Conservation (phyloP, 768 basidiomycete species). For the Leccinum uliginosum region DNA sequence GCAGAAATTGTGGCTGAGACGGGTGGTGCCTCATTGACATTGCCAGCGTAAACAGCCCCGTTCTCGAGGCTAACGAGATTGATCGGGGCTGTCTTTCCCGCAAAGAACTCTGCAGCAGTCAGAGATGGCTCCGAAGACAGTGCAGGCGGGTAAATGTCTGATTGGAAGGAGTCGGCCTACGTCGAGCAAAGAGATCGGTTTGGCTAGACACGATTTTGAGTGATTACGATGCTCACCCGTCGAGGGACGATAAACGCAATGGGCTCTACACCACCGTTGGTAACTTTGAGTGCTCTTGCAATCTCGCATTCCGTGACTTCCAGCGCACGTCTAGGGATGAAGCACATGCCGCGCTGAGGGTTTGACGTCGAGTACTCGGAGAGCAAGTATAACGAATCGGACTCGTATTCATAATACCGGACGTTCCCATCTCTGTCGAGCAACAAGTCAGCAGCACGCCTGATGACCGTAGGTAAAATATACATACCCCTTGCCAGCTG, state of each 20-base stretch:
- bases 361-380: slow-evolving; percentile 86
- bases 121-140: slow-evolving; percentile 77
- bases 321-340: slow-evolving; percentile 89
- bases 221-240: slow-evolving; percentile 49
- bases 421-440: slow-evolving; percentile 84
- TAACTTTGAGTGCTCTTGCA: slow-evolving; percentile 88
- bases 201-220: not conserved
- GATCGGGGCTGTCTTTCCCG: slow-evolving; percentile 72
- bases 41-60: slow-evolving; percentile 41
- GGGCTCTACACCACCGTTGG: slow-evolving; percentile 71
- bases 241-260: slow-evolving; percentile 95
- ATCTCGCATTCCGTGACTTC: slow-evolving; percentile 92
- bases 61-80: slow-evolving; percentile 80
- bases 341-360: slow-evolving; percentile 95
- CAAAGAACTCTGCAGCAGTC: slow-evolving; percentile 81
- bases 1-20: slow-evolving; percentile 28
- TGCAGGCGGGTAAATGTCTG: slow-evolving; percentile 94
- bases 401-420: slow-evolving; percentile 95
- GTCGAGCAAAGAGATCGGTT: not conserved
- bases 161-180: slow-evolving; percentile 92
- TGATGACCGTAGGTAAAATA: not conserved
- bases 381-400: slow-evolving; percentile 70
- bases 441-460: slow-evolving; percentile 1
- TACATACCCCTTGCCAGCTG: slow-evolving; percentile 83
- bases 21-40: slow-evolving; percentile 18